Evolutionary conservation across 1,284 basidiomycete genomes (phyloP), one percentile per base, ranked within the genome.

Genomic region (Naganishia cerealis): DNA sequence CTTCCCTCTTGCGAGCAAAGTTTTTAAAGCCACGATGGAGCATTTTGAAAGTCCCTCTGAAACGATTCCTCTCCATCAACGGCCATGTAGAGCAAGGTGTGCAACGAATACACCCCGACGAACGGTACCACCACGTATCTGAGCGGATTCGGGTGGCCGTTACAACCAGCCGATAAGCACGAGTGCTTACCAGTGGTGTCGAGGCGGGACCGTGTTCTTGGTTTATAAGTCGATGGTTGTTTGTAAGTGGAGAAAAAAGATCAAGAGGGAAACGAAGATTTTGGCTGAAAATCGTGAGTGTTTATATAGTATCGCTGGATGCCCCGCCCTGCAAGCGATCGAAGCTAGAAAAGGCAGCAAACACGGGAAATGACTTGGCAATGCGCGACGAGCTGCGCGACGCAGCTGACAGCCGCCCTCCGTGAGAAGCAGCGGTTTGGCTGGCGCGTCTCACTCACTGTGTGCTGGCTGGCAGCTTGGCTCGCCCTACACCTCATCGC

Each of bases 181-280:
- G 55, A 57, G 24, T 50, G 55, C 55, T 16, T 48, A 43, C 21
- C 15, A 26, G 36, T 29, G 57, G 40, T 59, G 57, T 59, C 57
- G 57, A 46, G 42, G 48, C 61, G 50, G 52, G 53, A 43, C 63
- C 46, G 36, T 56, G 63, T 56, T 66, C 63, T 66, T 56, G 53
- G 63, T 66, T 66, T 63, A 53, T 63, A 63, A 63, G 61, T 63
- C 61, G 61, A 63, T 54, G 61, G 38, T 52, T 36, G 16, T 59
- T 59, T 63, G 61, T 63, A 63, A 63, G 61, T 63, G 61, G 29
- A 26, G 61, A 63, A 54, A 63, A 54, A 42, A 63, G 38, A 21
- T 29, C 57, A 56, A 55, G 40, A 57, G 26, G 42, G 55, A 36
- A 8, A 3, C 26, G 38, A 24, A 36, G 13, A 10, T 4, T 21